These are phyloP conservation scores for Prototheca stagnorum DNA, from an alignment of 163 green algal species.

Conservation along the genomic window DNA sequence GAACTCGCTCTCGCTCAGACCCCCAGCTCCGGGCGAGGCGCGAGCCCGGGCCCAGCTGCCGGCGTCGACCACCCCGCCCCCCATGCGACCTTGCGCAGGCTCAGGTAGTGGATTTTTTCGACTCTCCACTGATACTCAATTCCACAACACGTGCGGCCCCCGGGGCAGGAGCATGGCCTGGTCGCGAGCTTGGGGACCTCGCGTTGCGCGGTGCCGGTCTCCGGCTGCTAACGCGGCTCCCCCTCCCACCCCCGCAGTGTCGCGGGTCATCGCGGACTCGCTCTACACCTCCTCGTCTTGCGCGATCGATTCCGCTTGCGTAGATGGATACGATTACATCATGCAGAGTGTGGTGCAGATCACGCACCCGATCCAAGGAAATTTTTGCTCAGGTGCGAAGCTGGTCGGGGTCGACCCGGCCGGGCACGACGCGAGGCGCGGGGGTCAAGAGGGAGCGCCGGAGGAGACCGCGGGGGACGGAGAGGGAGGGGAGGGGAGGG, in stretches of 20 bases:
- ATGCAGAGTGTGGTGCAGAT: background rate
- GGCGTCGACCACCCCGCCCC: no score
- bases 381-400: background rate
- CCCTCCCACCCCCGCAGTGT: no score
- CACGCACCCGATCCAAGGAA: background rate
- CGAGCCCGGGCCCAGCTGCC: no score
- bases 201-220: no score
- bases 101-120: no score
- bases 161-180: conserved; percentile 1
- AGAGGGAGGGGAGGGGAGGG: background rate
- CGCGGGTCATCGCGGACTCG: background rate
- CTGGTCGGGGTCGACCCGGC: no score
- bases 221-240: no score
- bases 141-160: background rate
- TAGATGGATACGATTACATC: background rate
- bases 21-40: no score
- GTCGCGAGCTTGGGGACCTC: no score
- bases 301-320: background rate
- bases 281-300: background rate
- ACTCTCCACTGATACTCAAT: background rate
- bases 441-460: background rate
- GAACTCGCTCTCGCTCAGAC: no score
- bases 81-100: no score
- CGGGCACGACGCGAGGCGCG: no score
- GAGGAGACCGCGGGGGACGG: background rate